Base-by-base conservation (phyloP, 2,329 filamentous ascomycete species). In the Talaromyces islandicus region DNA sequence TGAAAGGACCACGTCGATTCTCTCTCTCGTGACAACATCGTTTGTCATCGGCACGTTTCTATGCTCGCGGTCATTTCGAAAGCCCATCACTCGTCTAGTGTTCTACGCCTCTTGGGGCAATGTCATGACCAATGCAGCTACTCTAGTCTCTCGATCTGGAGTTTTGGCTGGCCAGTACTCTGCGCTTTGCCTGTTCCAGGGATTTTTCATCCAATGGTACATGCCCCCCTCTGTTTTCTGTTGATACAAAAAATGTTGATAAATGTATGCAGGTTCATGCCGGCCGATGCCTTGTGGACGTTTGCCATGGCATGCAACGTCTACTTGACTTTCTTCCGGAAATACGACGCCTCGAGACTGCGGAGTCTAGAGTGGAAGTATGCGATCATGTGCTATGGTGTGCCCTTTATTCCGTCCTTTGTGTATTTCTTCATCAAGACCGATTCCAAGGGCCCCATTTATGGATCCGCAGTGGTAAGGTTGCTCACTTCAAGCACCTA, bases 51-150 rank as follows among this genome's bases (percentile, higher is more conserved):
- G 79, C 59, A 92, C 89, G 3, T 94, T 92, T 69, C 75, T 83
- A 30, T 73, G 75, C n/a, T 90, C 87, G 32, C 81, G 80, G 17
- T 81, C 82, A 5, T 94, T 94, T 70, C 88, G 89, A 68, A 93
- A 92, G 69, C 89, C 90, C n/a, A 92, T 94, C 76, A 94, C 94
- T 69, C 83, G 91, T 19, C 81, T 95, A 0, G 87, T 93, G 10
- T 93, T 95, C 72, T 94, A 89, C 71, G 90, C 91, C 7, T 89
- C 88, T 0, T 88, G 90, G 69, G 91, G 90, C 9, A 95, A 96
- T 68, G 81, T 93, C 66, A 80, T 92, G 73, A 85, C 85, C 63
- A 93, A 91, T 71, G 82, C 91, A 19, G 90, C 87, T 1, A 92
- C 90, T 0, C 73, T 93, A 35, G 90, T 93, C 68, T 86, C 88